Evolutionary conservation across 768 basidiomycete species (phyloP), one percentile per base, ranked within the genome.

Genomic region (Calocybe gangraenosa): DNA sequence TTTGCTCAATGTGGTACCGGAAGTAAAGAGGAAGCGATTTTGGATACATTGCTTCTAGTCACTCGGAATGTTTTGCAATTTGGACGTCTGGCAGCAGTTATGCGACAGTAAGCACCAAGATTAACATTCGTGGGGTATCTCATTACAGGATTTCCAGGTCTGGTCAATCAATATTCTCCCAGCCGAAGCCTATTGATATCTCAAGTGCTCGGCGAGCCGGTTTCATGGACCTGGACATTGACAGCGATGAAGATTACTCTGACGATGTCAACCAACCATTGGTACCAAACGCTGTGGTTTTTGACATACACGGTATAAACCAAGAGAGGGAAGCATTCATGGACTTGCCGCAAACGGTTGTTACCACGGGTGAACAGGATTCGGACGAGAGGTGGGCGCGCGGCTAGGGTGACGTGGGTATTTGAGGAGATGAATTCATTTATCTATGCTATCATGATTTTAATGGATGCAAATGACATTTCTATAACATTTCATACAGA

Each of bases 11-110:
- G 92, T 61, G 85, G 84, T 18, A 58, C 79, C 22, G 79, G 81
- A 30, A 91, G 87, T 62, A 91, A 90, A 67, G 88, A 92, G 58
- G 95, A 99, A 66, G 94, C 96, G 58, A 70, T 98, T 1, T 75
- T 98, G 38, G 96, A 98, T 60, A 96, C 92, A 2, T 69, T 97
- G 42, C 71, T 98, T 19, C 82, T 98, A 20, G 83, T 98, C 53
- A 91, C 88, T 15, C 80, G 95, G 33, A 98, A 97, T 60, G 79
- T 92, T 45, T 78, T 99, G 44, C 92, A 94, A 55, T 97, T 97
- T 59, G 84, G 87, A 21, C 81, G 94, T 19, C 73, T 99, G 14
- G 95, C 93, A 14, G 78, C 90, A 17, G 92, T 98, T 40, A 87
- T 97, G 79, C 77, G 94, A 66, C 90, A 93, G 92, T 95, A 60